Percentiles rank a stretch among this genome's conserved stretches.
These are phyloP conservation scores for Leccinum subtestaceum DNA, from an alignment of 768 basidiomycete genomes.

Conservation along the genomic window DNA sequence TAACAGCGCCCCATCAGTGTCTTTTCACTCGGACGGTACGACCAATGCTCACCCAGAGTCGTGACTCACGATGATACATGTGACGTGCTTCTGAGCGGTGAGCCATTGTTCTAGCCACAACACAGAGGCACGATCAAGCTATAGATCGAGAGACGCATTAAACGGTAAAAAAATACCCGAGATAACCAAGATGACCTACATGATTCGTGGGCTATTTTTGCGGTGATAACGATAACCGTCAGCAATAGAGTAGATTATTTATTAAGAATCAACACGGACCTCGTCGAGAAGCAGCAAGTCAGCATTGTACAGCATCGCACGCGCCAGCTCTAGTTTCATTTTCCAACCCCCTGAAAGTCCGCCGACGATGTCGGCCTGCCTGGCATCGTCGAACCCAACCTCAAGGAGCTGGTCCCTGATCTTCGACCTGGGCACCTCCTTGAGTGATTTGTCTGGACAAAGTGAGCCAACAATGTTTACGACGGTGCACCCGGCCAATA, in stretches of 20 bases:
- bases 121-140: conserved; percentile 84
- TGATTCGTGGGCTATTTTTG: conserved; percentile 80
- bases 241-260: conserved; percentile 18
- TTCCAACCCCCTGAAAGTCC: conserved; percentile 98
- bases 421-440: conserved; percentile 57
- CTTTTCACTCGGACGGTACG: conserved; percentile 7
- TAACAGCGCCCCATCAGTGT: conserved; percentile 26
- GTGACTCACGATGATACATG: conserved; percentile 93
- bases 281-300: conserved; percentile 84
- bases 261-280: conserved; percentile 39
- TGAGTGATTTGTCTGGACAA: conserved; percentile 63
- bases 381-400: conserved; percentile 87
- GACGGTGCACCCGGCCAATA: conserved; percentile 6
- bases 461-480: neutral
- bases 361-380: conserved; percentile 83
- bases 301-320: conserved; percentile 96
- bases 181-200: conserved; percentile 44
- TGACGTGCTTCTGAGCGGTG: conserved; percentile 74
- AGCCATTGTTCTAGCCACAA: conserved; percentile 92
- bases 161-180: conserved; percentile 14
- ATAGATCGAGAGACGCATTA: conserved; percentile 19
- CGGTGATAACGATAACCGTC: conserved; percentile 27
- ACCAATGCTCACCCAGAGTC: conserved; percentile 79
- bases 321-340: conserved; percentile 95
- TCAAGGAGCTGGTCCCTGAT: conserved; percentile 78